Evolutionary conservation across 495 filamentous ascomycete species (phyloP), one percentile per base, ranked within the genome.

Genomic region (Tirmania nivea): DNA sequence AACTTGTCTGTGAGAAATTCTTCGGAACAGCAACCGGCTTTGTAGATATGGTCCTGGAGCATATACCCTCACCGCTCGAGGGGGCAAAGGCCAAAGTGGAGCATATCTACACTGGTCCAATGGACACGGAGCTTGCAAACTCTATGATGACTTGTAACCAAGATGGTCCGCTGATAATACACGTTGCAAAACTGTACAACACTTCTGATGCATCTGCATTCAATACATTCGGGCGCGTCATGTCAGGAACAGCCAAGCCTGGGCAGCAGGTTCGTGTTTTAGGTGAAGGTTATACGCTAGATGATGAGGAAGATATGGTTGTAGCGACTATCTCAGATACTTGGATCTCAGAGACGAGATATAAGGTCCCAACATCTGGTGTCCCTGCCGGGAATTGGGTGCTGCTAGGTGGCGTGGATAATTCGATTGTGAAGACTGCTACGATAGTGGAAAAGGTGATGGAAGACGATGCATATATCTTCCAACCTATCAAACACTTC

Each of bases 301-400:
- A 97, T 62, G 90, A 97, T 60, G 92, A 96, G 64, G 90, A 97
- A 69, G 90, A 97, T 62, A 96, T 96, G 89, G 83, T 80, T 8
- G 69, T 76, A 56, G 85, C 86, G n/a, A 93, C 83, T 7, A 84
- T 97, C 52, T 77, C 78, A 10, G 80, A 88, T 52, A 88, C 87
- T 35, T 92, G 83, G 78, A 86, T 97, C 54, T 83, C 83, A n/a
- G 86, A 96, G 64, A 86, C 87, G 5, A 72, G 86, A 57, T 97
- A 97, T 65, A 92, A 88, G 57, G 81, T 97, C 52, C 77, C 86
- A 8, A 87, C 83, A 0, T 83, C 82, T 58, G 90, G 92, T 50
- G 81, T 97, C 10, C 90, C 92, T 0, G 92, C 90, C 8, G 90
- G 90, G n/a, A 95, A 90, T 65, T 84, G 83, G 77, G 88, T 93